phyloP scores from a whole-genome alignment of 306 rosid species.

The Citrullus amarus region DNA sequence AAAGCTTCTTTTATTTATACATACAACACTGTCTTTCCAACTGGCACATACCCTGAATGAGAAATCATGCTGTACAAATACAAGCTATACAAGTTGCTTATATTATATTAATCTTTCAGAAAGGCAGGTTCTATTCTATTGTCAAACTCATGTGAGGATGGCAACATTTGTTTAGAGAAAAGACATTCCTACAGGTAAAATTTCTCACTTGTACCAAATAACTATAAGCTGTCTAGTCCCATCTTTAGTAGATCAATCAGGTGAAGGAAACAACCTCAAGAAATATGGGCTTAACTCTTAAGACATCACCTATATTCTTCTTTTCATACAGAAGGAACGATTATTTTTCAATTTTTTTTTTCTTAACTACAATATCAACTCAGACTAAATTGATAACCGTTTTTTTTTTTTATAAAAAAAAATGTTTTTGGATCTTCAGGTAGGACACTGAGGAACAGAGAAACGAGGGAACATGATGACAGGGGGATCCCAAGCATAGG shows the following conservation, averaged over 20 bases:
- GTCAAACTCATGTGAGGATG: neutral
- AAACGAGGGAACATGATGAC: slow-evolving; percentile 21
- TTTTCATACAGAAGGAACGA: neutral
- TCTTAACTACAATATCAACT: neutral
- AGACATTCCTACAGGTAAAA: neutral
- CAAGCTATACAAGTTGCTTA: neutral
- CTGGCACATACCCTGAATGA: neutral
- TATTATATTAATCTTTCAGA: neutral
- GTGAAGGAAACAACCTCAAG: neutral
- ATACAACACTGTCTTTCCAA: neutral
- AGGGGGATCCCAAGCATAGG: slow-evolving; percentile 60
- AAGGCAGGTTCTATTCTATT: neutral
- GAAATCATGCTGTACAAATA: neutral
- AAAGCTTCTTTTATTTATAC: neutral
- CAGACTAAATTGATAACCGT: neutral
- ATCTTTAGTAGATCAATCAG: neutral
- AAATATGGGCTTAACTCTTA: neutral
- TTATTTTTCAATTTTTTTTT: no score
- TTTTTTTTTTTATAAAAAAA: neutral
- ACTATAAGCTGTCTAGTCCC: neutral
- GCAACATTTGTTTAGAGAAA: neutral
- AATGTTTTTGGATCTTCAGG: neutral
- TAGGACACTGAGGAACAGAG: slow-evolving; percentile 13
- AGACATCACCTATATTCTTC: neutral
- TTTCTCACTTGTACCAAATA: neutral